Conservation (phyloP, 768 basidiomycete genomes). For the Termitomyces sp. region DNA sequence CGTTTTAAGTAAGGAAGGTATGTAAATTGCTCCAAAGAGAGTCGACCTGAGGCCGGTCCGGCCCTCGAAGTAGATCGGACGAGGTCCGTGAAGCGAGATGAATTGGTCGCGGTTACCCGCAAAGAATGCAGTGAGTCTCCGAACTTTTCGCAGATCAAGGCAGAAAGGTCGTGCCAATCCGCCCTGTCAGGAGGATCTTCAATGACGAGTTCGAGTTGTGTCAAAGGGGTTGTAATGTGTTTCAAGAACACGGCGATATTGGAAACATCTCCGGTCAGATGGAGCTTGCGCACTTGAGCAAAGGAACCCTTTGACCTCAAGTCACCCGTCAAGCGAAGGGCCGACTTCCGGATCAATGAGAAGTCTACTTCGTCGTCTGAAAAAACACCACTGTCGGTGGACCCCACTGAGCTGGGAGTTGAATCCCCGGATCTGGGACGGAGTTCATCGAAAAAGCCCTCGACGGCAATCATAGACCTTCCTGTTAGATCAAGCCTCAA, state of each 20-base stretch:
- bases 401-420: slow-evolving; percentile 61
- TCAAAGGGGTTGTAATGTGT: slow-evolving; percentile 59
- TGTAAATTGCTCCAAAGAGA: slow-evolving; percentile 55
- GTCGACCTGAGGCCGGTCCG: slow-evolving; percentile 52
- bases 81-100: slow-evolving; percentile 77
- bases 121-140: slow-evolving; percentile 52
- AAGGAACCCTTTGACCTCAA: slow-evolving; percentile 52
- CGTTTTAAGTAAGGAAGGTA: slow-evolving; percentile 49
- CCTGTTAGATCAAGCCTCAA: slow-evolving; percentile 71
- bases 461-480: slow-evolving; percentile 61
- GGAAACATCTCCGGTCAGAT: slow-evolving; percentile 63
- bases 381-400: slow-evolving; percentile 74
- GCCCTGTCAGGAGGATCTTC: slow-evolving; percentile 72
- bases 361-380: slow-evolving; percentile 76
- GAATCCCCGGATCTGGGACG: slow-evolving; percentile 58
- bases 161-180: slow-evolving; percentile 72
- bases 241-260: slow-evolving; percentile 70
- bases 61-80: slow-evolving; percentile 68
- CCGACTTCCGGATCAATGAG: slow-evolving; percentile 66
- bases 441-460: slow-evolving; percentile 75
- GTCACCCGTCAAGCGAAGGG: slow-evolving; percentile 58
- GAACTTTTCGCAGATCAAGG: slow-evolving; percentile 58
- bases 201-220: slow-evolving; percentile 67
- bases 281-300: slow-evolving; percentile 49
- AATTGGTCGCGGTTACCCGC: slow-evolving; percentile 57